These are phyloP conservation scores for Urtica urens DNA, from an alignment of 306 rosid genomes.

Conservation along the genomic window DNA sequence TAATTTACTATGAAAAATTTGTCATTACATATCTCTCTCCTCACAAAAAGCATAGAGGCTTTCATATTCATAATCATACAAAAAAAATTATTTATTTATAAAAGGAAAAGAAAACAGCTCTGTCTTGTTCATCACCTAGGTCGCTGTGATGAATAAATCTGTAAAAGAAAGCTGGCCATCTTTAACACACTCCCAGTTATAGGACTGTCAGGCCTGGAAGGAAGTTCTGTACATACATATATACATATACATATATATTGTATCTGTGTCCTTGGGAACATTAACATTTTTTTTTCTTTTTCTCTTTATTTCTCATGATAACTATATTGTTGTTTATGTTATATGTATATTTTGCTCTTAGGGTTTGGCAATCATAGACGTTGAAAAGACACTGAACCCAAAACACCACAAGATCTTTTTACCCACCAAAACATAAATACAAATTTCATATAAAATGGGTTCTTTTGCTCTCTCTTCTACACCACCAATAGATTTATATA, in stretches of 20 bases:
- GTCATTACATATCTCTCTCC: background rate
- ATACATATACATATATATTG: background rate
- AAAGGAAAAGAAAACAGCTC: no score
- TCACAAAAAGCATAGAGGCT: slow-evolving; percentile 2
- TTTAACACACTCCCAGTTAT: slow-evolving; percentile 79
- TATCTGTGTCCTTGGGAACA: no score
- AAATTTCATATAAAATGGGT: slow-evolving; percentile 1
- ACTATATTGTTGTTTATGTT: no score
- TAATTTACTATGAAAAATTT: slow-evolving; percentile 6
- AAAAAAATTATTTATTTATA: no score
- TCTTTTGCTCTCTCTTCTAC: slow-evolving; percentile 11
- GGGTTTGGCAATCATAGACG: slow-evolving; percentile 37
- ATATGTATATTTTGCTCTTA: slow-evolving; percentile 4
- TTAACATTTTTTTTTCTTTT: slow-evolving; percentile 19
- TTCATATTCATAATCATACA: slow-evolving; percentile 28
- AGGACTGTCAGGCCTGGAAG: slow-evolving; percentile 53
- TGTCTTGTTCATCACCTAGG: slow-evolving; percentile 27
- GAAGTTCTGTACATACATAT: slow-evolving; percentile 14
- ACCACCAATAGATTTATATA: background rate
- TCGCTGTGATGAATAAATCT: slow-evolving; percentile 26
- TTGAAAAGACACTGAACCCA: slow-evolving; percentile 53
- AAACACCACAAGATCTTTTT: slow-evolving; percentile 15
- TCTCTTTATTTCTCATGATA: slow-evolving; percentile 13
- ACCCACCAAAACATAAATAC: background rate
- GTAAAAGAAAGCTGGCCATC: slow-evolving; percentile 53